Conservation (phyloP, 2,329 filamentous ascomycete species). For the Hortaea sp. region DNA sequence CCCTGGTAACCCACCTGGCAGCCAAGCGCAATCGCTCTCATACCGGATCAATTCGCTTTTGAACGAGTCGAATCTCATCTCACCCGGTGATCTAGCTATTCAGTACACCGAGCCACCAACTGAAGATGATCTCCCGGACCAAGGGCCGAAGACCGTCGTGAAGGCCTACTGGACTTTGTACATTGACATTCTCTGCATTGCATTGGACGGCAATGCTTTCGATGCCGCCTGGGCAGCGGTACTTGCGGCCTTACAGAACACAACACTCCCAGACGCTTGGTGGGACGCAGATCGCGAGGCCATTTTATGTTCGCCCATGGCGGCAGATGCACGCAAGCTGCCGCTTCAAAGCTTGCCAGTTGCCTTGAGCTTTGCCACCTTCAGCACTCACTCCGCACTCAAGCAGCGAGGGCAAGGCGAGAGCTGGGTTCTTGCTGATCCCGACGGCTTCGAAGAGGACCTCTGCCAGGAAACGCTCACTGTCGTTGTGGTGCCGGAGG, state of each 20-base stretch:
- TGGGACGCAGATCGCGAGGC: constrained; percentile 77
- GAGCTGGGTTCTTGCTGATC: constrained; percentile 72
- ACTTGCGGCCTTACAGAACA: constrained; percentile 69
- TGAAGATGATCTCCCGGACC: constrained; percentile 35
- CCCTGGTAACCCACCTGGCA: constrained; percentile 70
- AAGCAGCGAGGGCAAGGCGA: constrained; percentile 32
- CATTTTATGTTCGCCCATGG: constrained; percentile 61
- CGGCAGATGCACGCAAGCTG: constrained; percentile 46
- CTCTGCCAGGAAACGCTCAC: constrained; percentile 77
- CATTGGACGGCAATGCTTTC: constrained; percentile 82
- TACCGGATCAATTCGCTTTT: constrained; percentile 69
- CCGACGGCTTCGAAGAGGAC: constrained; percentile 80
- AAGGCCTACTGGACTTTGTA: constrained; percentile 94
- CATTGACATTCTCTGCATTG: constrained; percentile 90
- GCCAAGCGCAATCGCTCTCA: constrained; percentile 74
- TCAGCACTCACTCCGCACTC: constrained; percentile 48
- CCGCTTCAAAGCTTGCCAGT: constrained; percentile 59
- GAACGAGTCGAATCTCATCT: constrained; percentile 58
- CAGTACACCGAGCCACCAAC: constrained; percentile 36
- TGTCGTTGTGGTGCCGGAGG: constrained; percentile 57
- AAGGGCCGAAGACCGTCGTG: constrained; percentile 38
- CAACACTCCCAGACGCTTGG: constrained; percentile 63
- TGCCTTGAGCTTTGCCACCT: constrained; percentile 68
- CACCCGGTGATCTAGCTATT: constrained; percentile 61
- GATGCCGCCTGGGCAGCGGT: constrained; percentile 84